phyloP scores from a whole-genome alignment of 306 rosid species.

The Luffa aegyptiaca region DNA sequence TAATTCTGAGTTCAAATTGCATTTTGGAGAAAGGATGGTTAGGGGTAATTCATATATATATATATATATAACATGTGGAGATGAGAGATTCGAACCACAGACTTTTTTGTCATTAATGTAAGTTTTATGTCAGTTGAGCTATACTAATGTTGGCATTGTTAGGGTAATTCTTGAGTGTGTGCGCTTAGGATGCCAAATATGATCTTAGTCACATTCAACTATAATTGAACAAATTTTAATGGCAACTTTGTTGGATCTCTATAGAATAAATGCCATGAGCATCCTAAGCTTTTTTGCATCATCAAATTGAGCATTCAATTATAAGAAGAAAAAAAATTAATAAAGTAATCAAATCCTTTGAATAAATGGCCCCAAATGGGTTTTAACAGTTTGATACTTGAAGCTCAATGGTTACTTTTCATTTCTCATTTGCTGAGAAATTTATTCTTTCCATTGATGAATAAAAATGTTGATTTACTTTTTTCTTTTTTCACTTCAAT shows the following conservation, averaged over 20 bases:
- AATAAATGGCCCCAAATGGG: not conserved
- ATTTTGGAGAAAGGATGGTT: not conserved
- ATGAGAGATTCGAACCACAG: too few species aligned
- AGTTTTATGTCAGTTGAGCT: too few species aligned
- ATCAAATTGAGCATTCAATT: not conserved
- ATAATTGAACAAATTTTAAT: not conserved
- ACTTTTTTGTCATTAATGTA: too few species aligned
- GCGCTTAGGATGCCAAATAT: constrained; percentile 8
- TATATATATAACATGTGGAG: too few species aligned
- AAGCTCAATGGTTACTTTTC: not conserved
- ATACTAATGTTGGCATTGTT: not conserved
- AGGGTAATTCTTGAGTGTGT: not conserved
- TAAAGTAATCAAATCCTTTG: constrained; percentile 1
- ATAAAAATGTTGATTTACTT: not conserved
- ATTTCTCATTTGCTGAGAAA: not conserved
- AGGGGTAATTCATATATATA: too few species aligned
- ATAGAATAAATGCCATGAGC: constrained; percentile 6
- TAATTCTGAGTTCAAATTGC: too few species aligned
- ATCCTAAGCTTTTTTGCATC: not conserved
- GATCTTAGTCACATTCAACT: not conserved
- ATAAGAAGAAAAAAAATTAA: not conserved
- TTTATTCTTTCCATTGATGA: not conserved
- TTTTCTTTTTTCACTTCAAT: not conserved
- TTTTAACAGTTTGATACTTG: not conserved
- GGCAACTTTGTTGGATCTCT: constrained; percentile 3